These are phyloP conservation scores for Ilyonectria robusta DNA, from an alignment of 2,329 filamentous ascomycete genomes.

Conservation along the genomic window DNA sequence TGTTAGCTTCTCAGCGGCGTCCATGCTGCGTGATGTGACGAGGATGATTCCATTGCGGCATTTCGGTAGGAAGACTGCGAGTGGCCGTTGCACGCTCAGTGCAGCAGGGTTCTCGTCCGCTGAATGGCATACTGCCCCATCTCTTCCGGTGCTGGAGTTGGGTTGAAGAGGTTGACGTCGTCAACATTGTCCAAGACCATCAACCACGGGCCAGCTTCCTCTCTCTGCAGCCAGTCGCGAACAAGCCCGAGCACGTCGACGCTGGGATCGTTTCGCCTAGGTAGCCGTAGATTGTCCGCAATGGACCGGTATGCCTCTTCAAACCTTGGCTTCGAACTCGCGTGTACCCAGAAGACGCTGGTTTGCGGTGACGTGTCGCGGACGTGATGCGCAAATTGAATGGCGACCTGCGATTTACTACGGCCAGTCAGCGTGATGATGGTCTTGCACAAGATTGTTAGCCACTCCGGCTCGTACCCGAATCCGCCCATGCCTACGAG, in stretches of 20 bases:
- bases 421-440: neutral
- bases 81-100: neutral
- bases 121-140: neutral
- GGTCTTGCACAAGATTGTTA: neutral
- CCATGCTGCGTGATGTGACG: no score
- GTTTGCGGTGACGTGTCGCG: no score
- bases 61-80: neutral
- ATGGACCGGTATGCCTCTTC: slow-evolving; percentile 49
- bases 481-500: slow-evolving; percentile 54
- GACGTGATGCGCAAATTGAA: no score
- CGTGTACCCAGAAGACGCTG: no score
- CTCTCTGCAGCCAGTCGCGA: slow-evolving; percentile 46
- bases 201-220: slow-evolving; percentile 40
- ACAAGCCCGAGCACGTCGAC: slow-evolving; percentile 52
- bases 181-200: slow-evolving; percentile 18
- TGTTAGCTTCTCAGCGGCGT: no score
- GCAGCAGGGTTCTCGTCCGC: neutral
- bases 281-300: slow-evolving; percentile 44
- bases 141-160: neutral
- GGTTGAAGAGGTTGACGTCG: slow-evolving; percentile 27
- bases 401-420: slow-evolving; percentile 37
- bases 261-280: slow-evolving; percentile 42
- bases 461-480: slow-evolving; percentile 27
- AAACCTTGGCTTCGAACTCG: no score
- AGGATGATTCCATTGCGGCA: no score